Evolutionary conservation across 2,329 filamentous ascomycete genomes (phyloP), one percentile per base, ranked within the genome.

Genomic region (Alternaria viburni): DNA sequence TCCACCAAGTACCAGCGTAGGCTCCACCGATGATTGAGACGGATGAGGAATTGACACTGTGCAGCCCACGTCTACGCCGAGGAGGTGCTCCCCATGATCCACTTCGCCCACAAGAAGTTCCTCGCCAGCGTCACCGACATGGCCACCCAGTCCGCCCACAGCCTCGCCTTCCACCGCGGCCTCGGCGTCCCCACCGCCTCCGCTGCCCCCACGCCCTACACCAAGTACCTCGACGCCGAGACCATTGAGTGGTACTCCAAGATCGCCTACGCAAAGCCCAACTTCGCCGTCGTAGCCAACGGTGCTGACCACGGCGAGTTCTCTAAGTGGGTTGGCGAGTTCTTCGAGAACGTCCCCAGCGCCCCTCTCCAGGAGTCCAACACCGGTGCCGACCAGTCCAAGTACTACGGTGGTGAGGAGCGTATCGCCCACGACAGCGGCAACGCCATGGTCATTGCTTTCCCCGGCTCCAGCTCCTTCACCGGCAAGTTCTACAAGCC

Each of bases 371-470:
- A 85, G 68, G 79, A 81, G 82, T 59, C 65, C 47, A 72, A 83
- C 44, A 83, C 91, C 68, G 86, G 88, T 79, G 83, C 85, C 66
- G 82, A 88, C 70, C 85, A 91, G 68, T 88, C 89, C 79, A 96
- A 94, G 83, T 99, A 98, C 89, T 92, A 89, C 78, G 96, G 96
- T 81, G 96, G 96, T 78, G 93, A 99, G 86, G 93, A 97, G 85
- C 93, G 96, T 74, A 91, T 92, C 71, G 86, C 91, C 68, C 91
- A 93, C 81, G 86, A 85, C 64, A 85, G 86, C 69, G 91, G 92
- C 72, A 97, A 97, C 84, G 87, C 93, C 46, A 81, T 97, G 73
- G 92, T 97, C 71, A 89, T 99, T 78, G 96, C 89, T 67, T 98
- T 99, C 91, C 92, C 93, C 61, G 94, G 95, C 64, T 93, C 93